phyloP scores from a whole-genome alignment of 169 alveolate genomes.

The Plasmodium gallinaceum region DNA sequence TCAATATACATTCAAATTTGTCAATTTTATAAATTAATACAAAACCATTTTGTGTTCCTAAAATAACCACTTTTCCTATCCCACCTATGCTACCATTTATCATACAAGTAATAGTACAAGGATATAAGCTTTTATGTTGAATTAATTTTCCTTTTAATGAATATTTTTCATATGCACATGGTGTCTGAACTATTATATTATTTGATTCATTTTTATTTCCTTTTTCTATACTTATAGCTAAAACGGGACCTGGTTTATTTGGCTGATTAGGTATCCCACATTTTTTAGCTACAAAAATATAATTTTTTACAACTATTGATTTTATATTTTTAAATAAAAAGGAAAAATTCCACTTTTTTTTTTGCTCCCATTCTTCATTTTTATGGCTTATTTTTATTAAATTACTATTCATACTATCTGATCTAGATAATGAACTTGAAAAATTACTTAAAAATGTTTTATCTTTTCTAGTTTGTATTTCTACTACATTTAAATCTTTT shows the following conservation, averaged over 20 bases:
- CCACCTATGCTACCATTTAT: conserved; percentile 85
- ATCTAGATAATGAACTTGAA: conserved; percentile 6
- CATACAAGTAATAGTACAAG: conserved; percentile 83
- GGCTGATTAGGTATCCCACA: conserved; percentile 77
- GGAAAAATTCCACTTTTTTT: conserved; percentile 72
- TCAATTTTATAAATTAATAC: conserved; percentile 79
- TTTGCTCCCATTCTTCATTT: conserved; percentile 64
- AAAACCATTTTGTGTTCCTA: conserved; percentile 85
- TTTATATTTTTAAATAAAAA: conserved; percentile 55
- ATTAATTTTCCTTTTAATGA: conserved; percentile 68
- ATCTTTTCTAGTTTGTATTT: background rate
- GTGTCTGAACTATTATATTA: conserved; percentile 64
- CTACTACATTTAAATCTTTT: background rate
- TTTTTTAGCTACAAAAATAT: conserved; percentile 65
- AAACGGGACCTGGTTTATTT: conserved; percentile 75
- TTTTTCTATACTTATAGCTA: conserved; percentile 65
- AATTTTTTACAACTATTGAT: conserved; percentile 53
- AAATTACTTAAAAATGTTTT: conserved; percentile 3
- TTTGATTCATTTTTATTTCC: conserved; percentile 12
- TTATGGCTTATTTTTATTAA: conserved; percentile 49
- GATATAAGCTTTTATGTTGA: conserved; percentile 83
- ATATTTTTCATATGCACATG: conserved; percentile 76
- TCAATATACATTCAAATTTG: conserved; percentile 81
- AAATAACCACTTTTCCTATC: conserved; percentile 80
- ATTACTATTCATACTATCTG: conserved; percentile 45